A percentile compares a stretch with the other conserved stretches of the same genome.
Evolutionary conservation across 2,329 filamentous ascomycete species (phyloP).

Genomic region (Coniochaeta sp.): DNA sequence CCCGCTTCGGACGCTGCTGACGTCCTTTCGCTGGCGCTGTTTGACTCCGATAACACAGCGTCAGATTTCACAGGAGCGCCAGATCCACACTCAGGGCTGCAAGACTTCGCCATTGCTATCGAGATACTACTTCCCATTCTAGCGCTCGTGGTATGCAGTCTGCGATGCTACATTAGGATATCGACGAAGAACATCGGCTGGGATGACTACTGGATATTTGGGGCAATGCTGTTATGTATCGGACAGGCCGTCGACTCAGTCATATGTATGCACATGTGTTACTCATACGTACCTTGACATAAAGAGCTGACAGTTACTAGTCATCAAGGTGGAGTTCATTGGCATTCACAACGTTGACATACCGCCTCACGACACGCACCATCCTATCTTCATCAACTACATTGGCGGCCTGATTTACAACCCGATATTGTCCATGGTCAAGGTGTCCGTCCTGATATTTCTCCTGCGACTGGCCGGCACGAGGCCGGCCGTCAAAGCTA

Average conservation of each 20-base stretch:
- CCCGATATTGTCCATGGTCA: constrained; percentile 24
- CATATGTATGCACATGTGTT: not conserved
- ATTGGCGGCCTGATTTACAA: constrained; percentile 22
- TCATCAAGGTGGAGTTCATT: not conserved
- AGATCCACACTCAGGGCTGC: constrained; percentile 4
- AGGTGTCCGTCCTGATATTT: constrained; percentile 23
- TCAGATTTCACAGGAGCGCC: not conserved
- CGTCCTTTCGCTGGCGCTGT: not conserved
- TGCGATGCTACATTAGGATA: constrained; percentile 16
- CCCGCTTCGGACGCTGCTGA: not conserved
- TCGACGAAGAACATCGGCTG: constrained; percentile 12
- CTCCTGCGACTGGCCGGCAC: constrained; percentile 23
- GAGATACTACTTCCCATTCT: constrained; percentile 18
- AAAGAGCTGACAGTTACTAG: not conserved
- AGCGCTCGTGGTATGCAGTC: constrained; percentile 12
- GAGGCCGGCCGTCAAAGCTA: constrained; percentile 15
- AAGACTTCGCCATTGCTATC: constrained; percentile 14
- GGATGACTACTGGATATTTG: constrained; percentile 10
- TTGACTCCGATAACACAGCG: not conserved
- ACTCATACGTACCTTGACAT: not conserved
- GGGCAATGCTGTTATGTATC: not conserved
- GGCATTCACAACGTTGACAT: constrained; percentile 2
- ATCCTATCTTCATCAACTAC: constrained; percentile 14
- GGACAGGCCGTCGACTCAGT: not conserved
- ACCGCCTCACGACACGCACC: constrained; percentile 1